Base-by-base conservation (phyloP, 1,284 basidiomycete genomes). In the Abortiporus biennis region DNA sequence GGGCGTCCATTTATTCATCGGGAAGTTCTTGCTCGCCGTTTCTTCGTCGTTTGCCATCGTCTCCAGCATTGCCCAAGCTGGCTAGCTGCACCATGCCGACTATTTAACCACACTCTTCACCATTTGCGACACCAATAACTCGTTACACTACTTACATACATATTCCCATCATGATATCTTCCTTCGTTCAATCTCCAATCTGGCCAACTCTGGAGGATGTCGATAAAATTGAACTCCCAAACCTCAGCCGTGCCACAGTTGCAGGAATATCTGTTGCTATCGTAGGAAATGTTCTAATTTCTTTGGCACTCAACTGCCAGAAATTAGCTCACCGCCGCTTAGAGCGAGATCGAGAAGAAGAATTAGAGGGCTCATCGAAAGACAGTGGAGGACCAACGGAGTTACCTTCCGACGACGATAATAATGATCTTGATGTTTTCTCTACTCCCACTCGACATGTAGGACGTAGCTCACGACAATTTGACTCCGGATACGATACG, bases 301-400 rank as follows among this genome's bases (percentile, higher is more conserved):
- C 86, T 9, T 72, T 95, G 1, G 93, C 92, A 2, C 73, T 97
- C 55, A 93, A 92, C 58, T 69, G 89, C 31, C 93, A 96, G 65
- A 96, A 96, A 61, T 78, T 96, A 4, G 92, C 92, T 0, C 93
- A 97, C 65, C 74, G 76, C 53, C 74, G 85, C 25, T 68, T 91
- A 19, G 80, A 82, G 51, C 59, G 55, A 29, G 60, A 62, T 38
- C 57, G 60, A 13, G 53, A 47, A 16, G 20, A 44, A 43, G 33
- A 39, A 37, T 38, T 32, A 22, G n/a, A n/a, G n/a, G n/a, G n/a
- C n/a, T n/a, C n/a, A n/a, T n/a, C n/a, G n/a, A n/a, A n/a, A n/a
- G n/a, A n/a, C n/a, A n/a, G n/a, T n/a, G n/a, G n/a, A n/a, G n/a
- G n/a, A n/a, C n/a, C n/a, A n/a, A 40, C 23, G 27, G 43, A 23